Percentiles rank a stretch among this genome's conserved stretches.
Evolutionary conservation across 83 land plant genomes (phyloP).

Genomic region (Picea engelmannii): DNA sequence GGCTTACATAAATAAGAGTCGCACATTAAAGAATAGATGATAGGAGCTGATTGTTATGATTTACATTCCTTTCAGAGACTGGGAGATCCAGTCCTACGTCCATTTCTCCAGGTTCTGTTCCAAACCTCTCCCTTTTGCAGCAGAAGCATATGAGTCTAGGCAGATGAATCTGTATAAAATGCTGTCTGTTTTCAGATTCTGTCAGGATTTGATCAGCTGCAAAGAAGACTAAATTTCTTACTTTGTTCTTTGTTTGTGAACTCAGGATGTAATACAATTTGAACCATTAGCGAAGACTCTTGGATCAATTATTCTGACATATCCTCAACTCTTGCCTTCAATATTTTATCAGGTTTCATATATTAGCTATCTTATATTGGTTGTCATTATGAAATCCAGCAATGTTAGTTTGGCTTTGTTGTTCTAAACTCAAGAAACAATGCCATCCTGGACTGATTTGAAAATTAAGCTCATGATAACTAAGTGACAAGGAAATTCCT

Average conservation of each 20-base stretch:
- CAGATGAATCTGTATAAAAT: not conserved
- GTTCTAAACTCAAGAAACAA: not conserved
- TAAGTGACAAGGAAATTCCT: not conserved
- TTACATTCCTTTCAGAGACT: slow-evolving; percentile 49
- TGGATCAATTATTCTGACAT: slow-evolving; percentile 65
- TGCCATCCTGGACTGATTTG: not conserved
- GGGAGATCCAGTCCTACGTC: slow-evolving; percentile 84
- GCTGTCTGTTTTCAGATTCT: not conserved
- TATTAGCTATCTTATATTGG: not conserved
- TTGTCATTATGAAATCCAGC: not conserved
- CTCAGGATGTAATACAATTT: slow-evolving; percentile 93
- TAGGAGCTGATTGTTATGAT: not conserved
- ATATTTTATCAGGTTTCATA: slow-evolving; percentile 81
- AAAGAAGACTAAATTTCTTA: not conserved
- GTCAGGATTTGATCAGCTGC: not conserved
- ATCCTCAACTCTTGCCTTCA: slow-evolving; percentile 73
- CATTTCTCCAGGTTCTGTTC: slow-evolving; percentile 78
- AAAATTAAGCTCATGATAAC: not conserved
- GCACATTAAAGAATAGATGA: slow-evolving; percentile 1
- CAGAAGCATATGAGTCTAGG: not conserved
- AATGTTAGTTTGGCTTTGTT: not conserved
- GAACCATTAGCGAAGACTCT: slow-evolving; percentile 80
- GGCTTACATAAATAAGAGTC: not conserved
- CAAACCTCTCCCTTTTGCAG: slow-evolving; percentile 1
- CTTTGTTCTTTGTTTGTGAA: not conserved